A percentile compares a stretch with the other conserved stretches of the same genome.
phyloP scores from a whole-genome alignment of 768 basidiomycete genomes.

The Termitomyces sp. region DNA sequence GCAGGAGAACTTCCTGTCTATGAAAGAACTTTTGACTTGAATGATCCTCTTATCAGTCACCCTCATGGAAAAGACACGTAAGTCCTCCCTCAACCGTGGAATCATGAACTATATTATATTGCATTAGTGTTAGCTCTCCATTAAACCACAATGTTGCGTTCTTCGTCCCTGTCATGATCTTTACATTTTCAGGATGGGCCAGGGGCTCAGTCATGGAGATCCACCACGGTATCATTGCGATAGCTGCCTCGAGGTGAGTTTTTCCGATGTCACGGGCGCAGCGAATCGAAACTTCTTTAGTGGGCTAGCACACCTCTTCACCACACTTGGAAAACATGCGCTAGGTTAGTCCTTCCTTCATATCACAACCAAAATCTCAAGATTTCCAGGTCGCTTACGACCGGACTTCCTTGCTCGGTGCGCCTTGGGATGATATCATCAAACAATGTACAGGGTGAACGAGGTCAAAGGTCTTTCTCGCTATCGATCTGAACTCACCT shows the following conservation, averaged over 20 bases:
- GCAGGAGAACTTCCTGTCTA: constrained; percentile 35
- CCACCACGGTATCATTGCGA: constrained; percentile 53
- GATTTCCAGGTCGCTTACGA: constrained; percentile 40
- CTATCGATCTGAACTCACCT: constrained; percentile 1
- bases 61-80: constrained; percentile 47
- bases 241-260: constrained; percentile 35
- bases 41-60: constrained; percentile 50
- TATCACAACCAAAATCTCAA: neutral
- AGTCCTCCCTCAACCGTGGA: constrained; percentile 11
- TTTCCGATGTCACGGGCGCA: neutral
- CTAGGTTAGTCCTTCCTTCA: constrained; percentile 36
- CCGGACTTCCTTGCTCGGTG: constrained; percentile 67
- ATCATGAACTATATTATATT: neutral
- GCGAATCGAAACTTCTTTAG: constrained; percentile 13
- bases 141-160: constrained; percentile 43
- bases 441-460: constrained; percentile 52
- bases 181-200: constrained; percentile 29
- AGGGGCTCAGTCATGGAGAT: constrained; percentile 43
- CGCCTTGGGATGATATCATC: constrained; percentile 47
- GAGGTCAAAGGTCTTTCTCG: neutral
- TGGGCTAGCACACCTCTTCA: constrained; percentile 41
- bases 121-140: constrained; percentile 38
- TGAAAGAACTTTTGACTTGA: constrained; percentile 40
- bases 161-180: constrained; percentile 36
- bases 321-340: constrained; percentile 48